Conservation (phyloP, 805 yeast species). For the Kodamaea jinghongensis region DNA sequence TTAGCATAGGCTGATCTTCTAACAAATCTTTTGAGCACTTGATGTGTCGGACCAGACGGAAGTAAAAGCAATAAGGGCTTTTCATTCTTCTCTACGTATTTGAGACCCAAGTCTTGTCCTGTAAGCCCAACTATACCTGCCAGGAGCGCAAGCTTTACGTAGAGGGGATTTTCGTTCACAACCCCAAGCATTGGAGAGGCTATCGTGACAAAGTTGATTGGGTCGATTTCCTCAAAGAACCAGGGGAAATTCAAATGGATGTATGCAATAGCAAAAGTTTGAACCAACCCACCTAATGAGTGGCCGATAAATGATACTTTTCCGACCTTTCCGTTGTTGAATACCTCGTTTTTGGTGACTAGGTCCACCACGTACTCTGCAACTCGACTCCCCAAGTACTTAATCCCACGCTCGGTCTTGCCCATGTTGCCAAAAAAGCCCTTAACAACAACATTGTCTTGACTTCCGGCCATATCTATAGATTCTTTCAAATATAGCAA, state of each 20-base stretch:
- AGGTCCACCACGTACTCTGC: conserved; percentile 70
- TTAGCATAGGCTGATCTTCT: conserved; percentile 86
- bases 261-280: conserved; percentile 86
- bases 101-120: conserved; percentile 84
- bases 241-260: conserved; percentile 65
- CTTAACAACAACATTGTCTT: conserved; percentile 71
- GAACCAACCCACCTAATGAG: conserved; percentile 90
- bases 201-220: conserved; percentile 74
- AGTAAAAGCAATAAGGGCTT: conserved; percentile 72
- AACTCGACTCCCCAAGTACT: conserved; percentile 75
- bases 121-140: conserved; percentile 90
- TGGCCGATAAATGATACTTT: conserved; percentile 88
- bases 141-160: conserved; percentile 78
- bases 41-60: conserved; percentile 73
- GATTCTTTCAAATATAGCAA: conserved; percentile 83
- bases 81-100: conserved; percentile 37
- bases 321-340: conserved; percentile 38
- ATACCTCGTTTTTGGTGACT: conserved; percentile 40
- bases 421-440: conserved; percentile 85
- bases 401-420: conserved; percentile 85
- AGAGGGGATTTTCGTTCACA: conserved; percentile 81
- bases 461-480: conserved; percentile 50
- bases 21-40: conserved; percentile 57
- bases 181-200: conserved; percentile 92
- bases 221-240: conserved; percentile 63